phyloP scores from a whole-genome alignment of 805 yeast genomes.

The Pichia cabralensis region DNA sequence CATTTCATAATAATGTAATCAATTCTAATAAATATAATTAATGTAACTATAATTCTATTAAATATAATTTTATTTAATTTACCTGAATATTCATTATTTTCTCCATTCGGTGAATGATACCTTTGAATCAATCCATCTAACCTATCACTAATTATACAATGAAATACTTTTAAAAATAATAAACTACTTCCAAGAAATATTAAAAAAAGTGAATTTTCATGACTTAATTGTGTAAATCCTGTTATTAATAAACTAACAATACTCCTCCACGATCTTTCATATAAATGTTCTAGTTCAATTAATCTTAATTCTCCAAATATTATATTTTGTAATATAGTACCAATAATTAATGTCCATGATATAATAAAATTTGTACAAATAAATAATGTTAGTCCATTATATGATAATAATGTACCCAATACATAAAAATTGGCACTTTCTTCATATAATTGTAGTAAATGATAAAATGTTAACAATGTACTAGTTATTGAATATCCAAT shows the following conservation, averaged over 20 bases:
- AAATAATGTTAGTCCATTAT: constrained; percentile 37
- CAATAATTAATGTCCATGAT: constrained; percentile 25
- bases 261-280: constrained; percentile 55
- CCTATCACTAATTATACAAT: constrained; percentile 55
- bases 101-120: no score
- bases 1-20: constrained; percentile 46
- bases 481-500: constrained; percentile 22
- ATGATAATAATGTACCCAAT: constrained; percentile 39
- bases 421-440: constrained; percentile 39
- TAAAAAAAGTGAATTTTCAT: constrained; percentile 36
- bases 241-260: constrained; percentile 54
- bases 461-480: constrained; percentile 26
- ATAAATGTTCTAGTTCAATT: constrained; percentile 66
- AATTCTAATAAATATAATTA: constrained; percentile 32
- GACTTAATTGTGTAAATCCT: constrained; percentile 38
- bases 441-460: constrained; percentile 29
- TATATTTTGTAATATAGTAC: constrained; percentile 38
- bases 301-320: constrained; percentile 69
- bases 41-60: constrained; percentile 35
- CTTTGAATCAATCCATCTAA: constrained; percentile 39
- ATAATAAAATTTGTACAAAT: constrained; percentile 36
- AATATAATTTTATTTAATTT: constrained; percentile 19
- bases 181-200: constrained; percentile 27
- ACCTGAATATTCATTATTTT: not conserved
- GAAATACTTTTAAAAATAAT: constrained; percentile 56